Evolutionary conservation across 164 flowering plant genomes (phyloP).

Genomic region (Stephania cephalantha): DNA sequence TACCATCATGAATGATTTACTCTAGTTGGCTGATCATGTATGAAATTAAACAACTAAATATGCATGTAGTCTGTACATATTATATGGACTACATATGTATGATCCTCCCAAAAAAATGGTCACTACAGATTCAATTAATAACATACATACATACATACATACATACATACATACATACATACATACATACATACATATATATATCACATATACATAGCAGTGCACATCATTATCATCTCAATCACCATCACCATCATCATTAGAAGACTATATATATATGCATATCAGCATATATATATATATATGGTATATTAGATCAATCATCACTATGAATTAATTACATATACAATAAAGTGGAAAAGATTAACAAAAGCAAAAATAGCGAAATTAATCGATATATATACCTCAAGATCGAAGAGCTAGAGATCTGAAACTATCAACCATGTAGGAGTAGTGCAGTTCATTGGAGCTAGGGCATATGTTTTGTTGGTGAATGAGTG

Average conservation of each 20-base stretch:
- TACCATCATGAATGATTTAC: too few relatives aligned
- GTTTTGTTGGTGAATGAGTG: slow-evolving; percentile 41
- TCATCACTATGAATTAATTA: too few relatives aligned
- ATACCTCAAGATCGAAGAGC: background rate
- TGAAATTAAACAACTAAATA: too few relatives aligned
- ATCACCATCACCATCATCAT: background rate
- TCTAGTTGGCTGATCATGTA: too few relatives aligned
- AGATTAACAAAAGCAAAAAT: background rate
- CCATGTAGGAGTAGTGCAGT: background rate
- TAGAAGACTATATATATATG: too few relatives aligned
- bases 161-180: too few relatives aligned
- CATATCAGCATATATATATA: too few relatives aligned
- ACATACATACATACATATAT: background rate
- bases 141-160: background rate
- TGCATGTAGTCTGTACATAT: too few relatives aligned
- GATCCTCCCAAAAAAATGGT: too few relatives aligned
- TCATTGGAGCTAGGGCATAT: background rate
- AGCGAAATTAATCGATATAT: background rate
- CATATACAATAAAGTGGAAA: background rate
- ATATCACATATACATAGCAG: background rate
- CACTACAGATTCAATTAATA: too few relatives aligned
- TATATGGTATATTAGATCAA: too few relatives aligned
- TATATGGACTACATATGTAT: too few relatives aligned
- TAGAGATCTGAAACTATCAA: background rate
- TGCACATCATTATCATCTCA: background rate